Base-by-base conservation (phyloP, 2,329 filamentous ascomycete genomes). In the Tothia fuscella region DNA sequence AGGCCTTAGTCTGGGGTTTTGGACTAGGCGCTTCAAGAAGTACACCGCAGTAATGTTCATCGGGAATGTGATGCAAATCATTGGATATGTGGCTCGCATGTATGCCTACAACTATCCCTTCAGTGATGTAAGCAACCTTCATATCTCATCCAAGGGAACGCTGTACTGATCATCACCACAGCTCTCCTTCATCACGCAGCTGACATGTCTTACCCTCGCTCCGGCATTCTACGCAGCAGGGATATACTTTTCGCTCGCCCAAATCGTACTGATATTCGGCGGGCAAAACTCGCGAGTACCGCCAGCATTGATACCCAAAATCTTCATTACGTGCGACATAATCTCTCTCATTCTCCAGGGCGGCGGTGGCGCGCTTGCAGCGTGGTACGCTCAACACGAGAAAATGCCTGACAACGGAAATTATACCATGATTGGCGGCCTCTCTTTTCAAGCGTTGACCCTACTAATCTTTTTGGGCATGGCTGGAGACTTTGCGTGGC, bases 191-290 rank as follows among this genome's bases (percentile, higher is more conserved):
- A 68, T 81, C 53, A 68, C 80, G 14, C 75, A 82, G 53, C 78
- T 80, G 48, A 70, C 72, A 45, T 78, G 73, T 56, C 64, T 82
- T 39, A 74, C 69, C 49, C 68, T 70, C 31, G 68, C 62, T 0
- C 70, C 70, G 9, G 71, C 73, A 42, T 76, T 73, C 55, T 67
- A 71, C 51, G 67, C 73, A 24, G 78, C 78, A 0, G 75, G 74
- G 44, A 76, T 82, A 52, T 83, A 82, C 55, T 69, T 82, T 41
- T 78, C 74, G 19, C 65, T 80, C 22, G 60, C 61, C 3, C 56
- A 56, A 14, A 60, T 62, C 43, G 60, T 66, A 45, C 49, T 55
- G 28, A 60, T 55, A 37, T 63, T 65, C 48, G 63, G 55, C 24
- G 42, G 52, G 10, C 46, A 58, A 36, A 58, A 62, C 46, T 67